Evolutionary conservation across 2,329 filamentous ascomycete species (phyloP).

Genomic region (Sporothrix brunneoviolacea): DNA sequence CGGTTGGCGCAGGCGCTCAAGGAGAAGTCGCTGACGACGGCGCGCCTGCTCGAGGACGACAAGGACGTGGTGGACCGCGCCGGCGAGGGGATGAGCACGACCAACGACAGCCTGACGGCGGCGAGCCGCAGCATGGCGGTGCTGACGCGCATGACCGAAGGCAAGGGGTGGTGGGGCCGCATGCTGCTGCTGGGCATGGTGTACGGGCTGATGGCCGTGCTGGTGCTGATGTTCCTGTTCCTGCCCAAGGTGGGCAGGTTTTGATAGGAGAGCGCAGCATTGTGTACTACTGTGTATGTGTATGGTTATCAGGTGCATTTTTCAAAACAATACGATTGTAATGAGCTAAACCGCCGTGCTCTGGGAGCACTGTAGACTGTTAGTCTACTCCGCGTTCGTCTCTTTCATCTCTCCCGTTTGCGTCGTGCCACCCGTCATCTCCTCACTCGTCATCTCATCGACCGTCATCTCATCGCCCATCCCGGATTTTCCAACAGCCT

Average conservation of each 20-base stretch:
- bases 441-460: background rate
- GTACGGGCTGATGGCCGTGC: constrained; percentile 69
- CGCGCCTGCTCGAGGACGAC: constrained; percentile 61
- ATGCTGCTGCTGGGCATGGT: constrained; percentile 82
- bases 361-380: too few relatives aligned
- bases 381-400: background rate
- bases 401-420: too few relatives aligned
- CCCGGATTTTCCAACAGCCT: too few relatives aligned
- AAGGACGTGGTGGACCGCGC: constrained; percentile 67
- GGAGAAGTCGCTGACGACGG: constrained; percentile 64
- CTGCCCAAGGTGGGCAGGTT: constrained; percentile 86
- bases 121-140: constrained; percentile 72
- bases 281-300: too few relatives aligned
- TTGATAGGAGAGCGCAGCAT: constrained; percentile 39
- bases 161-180: constrained; percentile 78
- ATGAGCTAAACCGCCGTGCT: too few relatives aligned
- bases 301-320: too few relatives aligned
- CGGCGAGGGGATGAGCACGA: constrained; percentile 69
- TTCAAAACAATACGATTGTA: too few relatives aligned
- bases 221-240: constrained; percentile 75
- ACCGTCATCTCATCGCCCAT: too few relatives aligned
- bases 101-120: constrained; percentile 66
- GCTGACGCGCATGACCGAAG: constrained; percentile 75
- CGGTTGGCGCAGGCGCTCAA: constrained; percentile 74
- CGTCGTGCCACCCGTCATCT: background rate